These are phyloP conservation scores for Thymus quinquecostatus DNA, from an alignment of 257 asterid species.

Conservation along the genomic window DNA sequence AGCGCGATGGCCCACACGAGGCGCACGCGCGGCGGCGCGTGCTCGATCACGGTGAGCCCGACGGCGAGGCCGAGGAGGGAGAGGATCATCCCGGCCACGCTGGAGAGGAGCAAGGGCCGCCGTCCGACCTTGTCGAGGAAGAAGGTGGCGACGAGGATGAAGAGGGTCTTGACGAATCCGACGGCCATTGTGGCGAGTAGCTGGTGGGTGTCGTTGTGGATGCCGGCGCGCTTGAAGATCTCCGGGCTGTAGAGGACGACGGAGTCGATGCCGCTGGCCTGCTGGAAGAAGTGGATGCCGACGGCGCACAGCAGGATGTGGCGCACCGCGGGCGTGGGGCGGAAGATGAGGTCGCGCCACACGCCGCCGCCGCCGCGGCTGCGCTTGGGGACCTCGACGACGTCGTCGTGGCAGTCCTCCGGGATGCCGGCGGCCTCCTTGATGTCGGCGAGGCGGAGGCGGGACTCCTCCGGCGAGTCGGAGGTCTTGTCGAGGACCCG, in stretches of 20 bases:
- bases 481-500: constrained; percentile 62
- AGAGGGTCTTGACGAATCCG: constrained; percentile 57
- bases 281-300: constrained; percentile 71
- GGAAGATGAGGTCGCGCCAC: constrained; percentile 56
- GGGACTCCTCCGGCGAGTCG: constrained; percentile 57
- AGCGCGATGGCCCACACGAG: constrained; percentile 51
- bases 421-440: constrained; percentile 75
- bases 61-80: constrained; percentile 42
- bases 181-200: constrained; percentile 68
- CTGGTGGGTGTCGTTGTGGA: constrained; percentile 24
- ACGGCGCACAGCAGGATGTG: constrained; percentile 57
- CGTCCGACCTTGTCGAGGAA: constrained; percentile 60
- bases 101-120: constrained; percentile 51
- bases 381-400: constrained; percentile 40
- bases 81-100: constrained; percentile 56
- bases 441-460: constrained; percentile 50
- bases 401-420: constrained; percentile 42
- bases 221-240: constrained; percentile 62
- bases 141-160: constrained; percentile 65
- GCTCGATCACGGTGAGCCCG: constrained; percentile 46
- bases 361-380: constrained; percentile 45
- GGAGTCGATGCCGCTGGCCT: constrained; percentile 68
- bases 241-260: constrained; percentile 62
- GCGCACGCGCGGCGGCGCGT: constrained; percentile 34
- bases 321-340: constrained; percentile 53